Conservation (phyloP, 805 yeast genomes). For the Lachancea sp. region DNA sequence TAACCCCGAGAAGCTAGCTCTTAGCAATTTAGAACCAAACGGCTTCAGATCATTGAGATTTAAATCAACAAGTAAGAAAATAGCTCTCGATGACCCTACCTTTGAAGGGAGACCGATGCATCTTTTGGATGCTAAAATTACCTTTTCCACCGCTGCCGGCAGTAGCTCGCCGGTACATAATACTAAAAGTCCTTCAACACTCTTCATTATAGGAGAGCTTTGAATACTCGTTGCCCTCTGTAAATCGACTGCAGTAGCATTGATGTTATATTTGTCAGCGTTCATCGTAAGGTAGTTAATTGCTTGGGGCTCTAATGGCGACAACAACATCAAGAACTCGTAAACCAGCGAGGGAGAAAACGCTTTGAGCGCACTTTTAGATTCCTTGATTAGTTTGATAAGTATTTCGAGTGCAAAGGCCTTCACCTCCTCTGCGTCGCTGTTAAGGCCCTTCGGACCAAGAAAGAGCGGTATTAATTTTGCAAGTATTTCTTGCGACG, state of each 20-base stretch:
- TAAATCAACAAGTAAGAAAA: constrained; percentile 57
- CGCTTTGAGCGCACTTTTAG: constrained; percentile 54
- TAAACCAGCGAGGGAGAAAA: constrained; percentile 64
- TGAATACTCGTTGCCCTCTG: constrained; percentile 68
- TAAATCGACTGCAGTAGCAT: constrained; percentile 66
- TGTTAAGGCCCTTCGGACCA: constrained; percentile 71
- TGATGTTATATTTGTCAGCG: constrained; percentile 80
- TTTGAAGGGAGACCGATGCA: constrained; percentile 90
- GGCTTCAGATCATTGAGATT: constrained; percentile 42
- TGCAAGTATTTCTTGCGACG: constrained; percentile 36
- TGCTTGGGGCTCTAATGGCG: constrained; percentile 87
- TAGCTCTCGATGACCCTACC: constrained; percentile 70
- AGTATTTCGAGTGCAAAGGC: constrained; percentile 69
- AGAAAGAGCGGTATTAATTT: constrained; percentile 70
- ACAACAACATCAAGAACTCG: constrained; percentile 65
- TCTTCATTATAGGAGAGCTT: constrained; percentile 82
- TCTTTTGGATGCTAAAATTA: constrained; percentile 52
- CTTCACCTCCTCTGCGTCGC: constrained; percentile 81
- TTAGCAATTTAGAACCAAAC: constrained; percentile 58
- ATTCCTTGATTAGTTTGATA: constrained; percentile 59
- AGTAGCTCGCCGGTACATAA: constrained; percentile 39
- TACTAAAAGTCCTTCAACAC: constrained; percentile 65
- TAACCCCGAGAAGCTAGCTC: constrained; percentile 51
- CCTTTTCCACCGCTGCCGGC: constrained; percentile 40
- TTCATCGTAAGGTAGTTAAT: constrained; percentile 79